Base-by-base conservation (phyloP, 352 stramenopile genomes). In the Sclerospora graminicola region DNA sequence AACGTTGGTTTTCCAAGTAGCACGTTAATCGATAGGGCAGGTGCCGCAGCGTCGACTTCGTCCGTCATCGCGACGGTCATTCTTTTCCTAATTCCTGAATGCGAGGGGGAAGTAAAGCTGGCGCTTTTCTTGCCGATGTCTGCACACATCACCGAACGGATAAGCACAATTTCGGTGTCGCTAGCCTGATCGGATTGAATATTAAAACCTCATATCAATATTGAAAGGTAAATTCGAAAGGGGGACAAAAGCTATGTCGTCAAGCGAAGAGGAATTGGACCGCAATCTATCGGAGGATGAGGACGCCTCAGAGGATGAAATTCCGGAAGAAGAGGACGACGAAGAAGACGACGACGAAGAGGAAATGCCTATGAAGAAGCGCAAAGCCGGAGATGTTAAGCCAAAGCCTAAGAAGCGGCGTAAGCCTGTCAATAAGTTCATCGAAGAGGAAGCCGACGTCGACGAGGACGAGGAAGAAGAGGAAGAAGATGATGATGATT, bases 381-480 rank as follows among this genome's bases (percentile, higher is more conserved):
- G 76, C 49, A 89, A 91, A 57, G 63, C 54, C 37, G 48, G 44
- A 35, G 70, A 79, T 34, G 57, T 51, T 34, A 87, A 86, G 51
- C 54, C 64, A 33, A 90, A 90, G 51, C 70, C 73, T 32, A 91
- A 91, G 66, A 93, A 93, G 51, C 72, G 74, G 34, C 77, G 78
- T 41, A 86, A 84, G 32, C 68, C 69, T 31, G 69, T 90, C 20
- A 91, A 89, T 69, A 93, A 87, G 55, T 93, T 93, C 54, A 93
- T 93, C 37, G 82, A 93, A 41, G 79, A 91, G 36, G 81, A 91
- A 40, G 82, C 82, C 28, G 82, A 93, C 39, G 82, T 91, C 18
- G 82, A 90, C 29, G 82, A 90, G 28, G 82, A 93, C 30, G 82
- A 93, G 26, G 79, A 89, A 8, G 79, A 91, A 24, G 81, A 90